These are phyloP conservation scores for Daldinia vernicosa DNA, from an alignment of 495 filamentous ascomycete species.

Conservation along the genomic window DNA sequence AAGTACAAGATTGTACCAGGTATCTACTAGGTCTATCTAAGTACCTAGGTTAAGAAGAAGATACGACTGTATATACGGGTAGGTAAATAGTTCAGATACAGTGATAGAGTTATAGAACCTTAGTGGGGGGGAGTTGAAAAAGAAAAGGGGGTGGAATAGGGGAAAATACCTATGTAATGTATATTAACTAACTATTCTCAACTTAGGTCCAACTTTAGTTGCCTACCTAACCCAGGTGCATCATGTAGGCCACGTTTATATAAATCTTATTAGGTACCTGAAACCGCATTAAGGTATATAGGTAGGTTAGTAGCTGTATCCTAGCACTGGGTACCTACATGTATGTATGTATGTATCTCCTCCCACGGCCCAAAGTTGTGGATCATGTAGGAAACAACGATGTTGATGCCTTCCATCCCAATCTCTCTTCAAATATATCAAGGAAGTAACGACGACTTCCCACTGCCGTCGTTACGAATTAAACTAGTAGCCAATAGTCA, in stretches of 20 bases:
- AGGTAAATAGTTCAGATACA: background rate
- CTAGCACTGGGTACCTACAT: no score
- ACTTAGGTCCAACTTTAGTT: background rate
- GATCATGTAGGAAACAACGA: background rate
- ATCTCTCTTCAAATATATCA: background rate
- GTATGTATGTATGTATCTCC: no score
- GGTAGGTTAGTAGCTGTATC: no score
- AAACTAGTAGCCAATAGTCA: background rate
- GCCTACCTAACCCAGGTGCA: background rate
- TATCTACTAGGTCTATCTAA: slow-evolving; percentile 69
- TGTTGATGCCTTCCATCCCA: background rate
- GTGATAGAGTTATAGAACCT: background rate
- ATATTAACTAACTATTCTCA: background rate
- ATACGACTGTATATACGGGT: background rate
- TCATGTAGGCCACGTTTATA: background rate
- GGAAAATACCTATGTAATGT: background rate
- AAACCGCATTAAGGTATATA: no score
- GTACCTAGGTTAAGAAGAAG: background rate
- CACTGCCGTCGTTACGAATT: no score
- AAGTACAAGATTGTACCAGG: slow-evolving; percentile 88
- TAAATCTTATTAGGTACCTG: background rate
- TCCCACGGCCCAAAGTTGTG: no score
- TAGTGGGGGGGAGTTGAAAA: background rate
- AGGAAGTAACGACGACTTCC: background rate
- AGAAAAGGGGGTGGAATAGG: background rate